Percentiles rank a stretch among this genome's conserved stretches.
These are phyloP conservation scores for Curvularia spicifera DNA, from an alignment of 2,329 filamentous ascomycete genomes.

Conservation along the genomic window DNA sequence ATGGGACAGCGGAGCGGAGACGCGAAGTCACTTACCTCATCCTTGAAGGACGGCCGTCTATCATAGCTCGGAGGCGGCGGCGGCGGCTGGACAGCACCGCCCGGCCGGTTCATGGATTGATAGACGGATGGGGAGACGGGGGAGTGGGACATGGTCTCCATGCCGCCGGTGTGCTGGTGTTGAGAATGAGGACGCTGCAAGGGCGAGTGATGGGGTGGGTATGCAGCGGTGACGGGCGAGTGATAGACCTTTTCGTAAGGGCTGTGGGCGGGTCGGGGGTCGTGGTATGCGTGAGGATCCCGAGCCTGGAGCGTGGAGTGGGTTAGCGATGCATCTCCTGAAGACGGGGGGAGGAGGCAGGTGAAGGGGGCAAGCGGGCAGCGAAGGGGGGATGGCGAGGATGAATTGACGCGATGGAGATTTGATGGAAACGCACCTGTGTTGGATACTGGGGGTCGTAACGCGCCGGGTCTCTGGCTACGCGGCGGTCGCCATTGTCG, in stretches of 20 bases:
- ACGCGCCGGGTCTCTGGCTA: constrained; percentile 42
- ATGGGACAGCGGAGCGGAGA: constrained; percentile 5
- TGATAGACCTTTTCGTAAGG: constrained; percentile 50
- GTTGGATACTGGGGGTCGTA: constrained; percentile 43
- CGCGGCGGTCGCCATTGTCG: constrained; percentile 50
- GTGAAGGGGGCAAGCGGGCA: not conserved
- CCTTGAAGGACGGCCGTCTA: constrained; percentile 41
- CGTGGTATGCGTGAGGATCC: constrained; percentile 45
- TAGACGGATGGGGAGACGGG: constrained; percentile 49
- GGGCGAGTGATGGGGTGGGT: constrained; percentile 41
- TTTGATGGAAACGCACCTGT: constrained; percentile 36
- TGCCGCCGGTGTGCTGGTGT: constrained; percentile 39
- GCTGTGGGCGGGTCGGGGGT: constrained; percentile 41
- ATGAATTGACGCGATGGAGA: constrained; percentile 5
- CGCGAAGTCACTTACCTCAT: constrained; percentile 40
- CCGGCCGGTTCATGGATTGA: constrained; percentile 34
- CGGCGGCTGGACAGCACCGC: constrained; percentile 43
- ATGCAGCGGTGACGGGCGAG: constrained; percentile 43
- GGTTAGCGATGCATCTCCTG: constrained; percentile 31
- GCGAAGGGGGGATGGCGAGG: constrained; percentile 1
- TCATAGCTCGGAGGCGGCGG: constrained; percentile 31
- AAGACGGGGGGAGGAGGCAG: not conserved
- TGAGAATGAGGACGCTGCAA: constrained; percentile 49
- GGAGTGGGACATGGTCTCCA: constrained; percentile 49
- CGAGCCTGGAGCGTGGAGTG: constrained; percentile 33